Conservation (phyloP, 371 early-diverging fungal genomes). For the Rhizomucor pusillus region DNA sequence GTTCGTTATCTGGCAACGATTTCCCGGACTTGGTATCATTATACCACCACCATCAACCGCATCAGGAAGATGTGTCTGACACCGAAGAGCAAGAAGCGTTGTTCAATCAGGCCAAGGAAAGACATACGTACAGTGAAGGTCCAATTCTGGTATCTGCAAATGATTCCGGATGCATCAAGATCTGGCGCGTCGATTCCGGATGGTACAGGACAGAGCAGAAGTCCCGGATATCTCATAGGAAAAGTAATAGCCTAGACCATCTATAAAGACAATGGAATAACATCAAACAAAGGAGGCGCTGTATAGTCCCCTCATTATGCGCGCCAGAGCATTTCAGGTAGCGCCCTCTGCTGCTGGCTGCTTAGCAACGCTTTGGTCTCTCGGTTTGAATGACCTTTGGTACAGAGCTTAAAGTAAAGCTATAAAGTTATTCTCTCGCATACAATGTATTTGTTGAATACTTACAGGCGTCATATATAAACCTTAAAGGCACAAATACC, state of each 20-base stretch:
- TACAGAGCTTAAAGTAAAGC: conserved; percentile 15
- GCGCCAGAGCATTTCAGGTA: neutral
- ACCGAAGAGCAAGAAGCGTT: conserved; percentile 10
- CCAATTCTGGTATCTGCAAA: conserved; percentile 68
- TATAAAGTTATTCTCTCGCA: too few relatives aligned
- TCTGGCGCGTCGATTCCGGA: conserved; percentile 63
- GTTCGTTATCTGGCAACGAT: conserved; percentile 12
- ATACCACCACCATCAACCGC: neutral
- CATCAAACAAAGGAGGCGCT: too few relatives aligned
- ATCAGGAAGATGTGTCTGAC: conserved; percentile 13
- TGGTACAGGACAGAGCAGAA: conserved; percentile 8
- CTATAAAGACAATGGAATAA: too few relatives aligned
- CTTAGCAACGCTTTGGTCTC: too few relatives aligned
- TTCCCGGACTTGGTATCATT: neutral
- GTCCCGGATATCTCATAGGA: conserved; percentile 2
- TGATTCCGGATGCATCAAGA: conserved; percentile 57
- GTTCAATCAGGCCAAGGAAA: conserved; percentile 8
- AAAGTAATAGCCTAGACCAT: conserved; percentile 9
- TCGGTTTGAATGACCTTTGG: conserved; percentile 31
- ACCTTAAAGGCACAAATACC: conserved; percentile 38
- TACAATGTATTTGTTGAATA: neutral
- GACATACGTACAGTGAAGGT: conserved; percentile 42
- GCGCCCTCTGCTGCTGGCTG: too few relatives aligned
- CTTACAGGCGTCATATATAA: too few relatives aligned
- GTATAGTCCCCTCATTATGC: too few relatives aligned